phyloP scores from a whole-genome alignment of 2,329 filamentous ascomycete genomes.

The Epichloe gansuensis region DNA sequence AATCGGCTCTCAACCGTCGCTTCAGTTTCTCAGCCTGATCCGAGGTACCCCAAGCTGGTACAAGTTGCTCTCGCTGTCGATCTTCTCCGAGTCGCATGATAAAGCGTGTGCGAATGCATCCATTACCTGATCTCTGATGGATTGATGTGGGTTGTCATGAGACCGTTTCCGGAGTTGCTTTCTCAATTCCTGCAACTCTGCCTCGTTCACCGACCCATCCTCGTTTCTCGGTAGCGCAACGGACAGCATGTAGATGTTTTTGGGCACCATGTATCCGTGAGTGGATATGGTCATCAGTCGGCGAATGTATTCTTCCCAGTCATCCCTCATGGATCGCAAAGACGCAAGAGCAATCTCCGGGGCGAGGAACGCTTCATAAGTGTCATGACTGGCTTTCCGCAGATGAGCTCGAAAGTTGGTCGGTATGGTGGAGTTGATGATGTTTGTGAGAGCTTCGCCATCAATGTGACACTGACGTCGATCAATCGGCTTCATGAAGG shows the following conservation, averaged over 20 bases:
- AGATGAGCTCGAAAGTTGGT: neutral
- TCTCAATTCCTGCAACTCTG: slow-evolving; percentile 20
- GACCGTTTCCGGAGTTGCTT: slow-evolving; percentile 10
- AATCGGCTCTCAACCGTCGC: slow-evolving; percentile 30
- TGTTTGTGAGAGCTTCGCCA: neutral
- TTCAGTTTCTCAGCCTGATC: slow-evolving; percentile 25
- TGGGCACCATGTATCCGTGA: slow-evolving; percentile 4
- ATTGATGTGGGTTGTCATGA: slow-evolving; percentile 5
- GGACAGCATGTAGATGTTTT: slow-evolving; percentile 3
- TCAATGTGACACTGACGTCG: slow-evolving; percentile 20
- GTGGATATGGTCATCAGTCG: slow-evolving; percentile 2
- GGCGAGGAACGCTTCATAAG: slow-evolving; percentile 4
- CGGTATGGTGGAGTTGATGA: neutral
- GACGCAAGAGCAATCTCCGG: neutral
- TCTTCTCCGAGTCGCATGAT: slow-evolving; percentile 21
- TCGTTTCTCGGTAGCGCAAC: neutral
- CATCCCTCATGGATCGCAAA: neutral
- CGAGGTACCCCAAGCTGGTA: slow-evolving; percentile 37
- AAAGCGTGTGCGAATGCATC: slow-evolving; percentile 31
- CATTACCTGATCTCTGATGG: slow-evolving; percentile 22
- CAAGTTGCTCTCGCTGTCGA: slow-evolving; percentile 25
- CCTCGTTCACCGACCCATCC: slow-evolving; percentile 11
- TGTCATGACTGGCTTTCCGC: neutral
- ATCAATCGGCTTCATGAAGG: slow-evolving; percentile 26
- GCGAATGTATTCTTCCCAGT: slow-evolving; percentile 4